These are phyloP conservation scores for Aspergillus cejpii DNA, from an alignment of 2,329 filamentous ascomycete genomes.

Conservation along the genomic window DNA sequence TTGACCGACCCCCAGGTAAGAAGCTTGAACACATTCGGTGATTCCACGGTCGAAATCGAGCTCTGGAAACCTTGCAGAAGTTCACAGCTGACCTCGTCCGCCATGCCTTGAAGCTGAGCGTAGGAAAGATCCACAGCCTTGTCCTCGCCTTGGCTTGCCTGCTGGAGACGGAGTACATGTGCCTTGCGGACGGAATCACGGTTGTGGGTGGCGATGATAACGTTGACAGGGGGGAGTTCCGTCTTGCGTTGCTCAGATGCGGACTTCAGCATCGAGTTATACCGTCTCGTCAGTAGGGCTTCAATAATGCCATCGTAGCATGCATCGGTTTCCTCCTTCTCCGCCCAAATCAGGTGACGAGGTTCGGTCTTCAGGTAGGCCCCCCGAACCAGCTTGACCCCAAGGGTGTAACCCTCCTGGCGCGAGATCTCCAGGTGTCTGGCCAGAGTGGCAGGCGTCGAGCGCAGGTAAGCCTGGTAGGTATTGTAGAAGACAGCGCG, in stretches of 20 bases:
- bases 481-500: constrained; percentile 51
- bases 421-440: constrained; percentile 43
- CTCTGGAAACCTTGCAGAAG: constrained; percentile 43
- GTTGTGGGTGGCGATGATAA: constrained; percentile 57
- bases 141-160: constrained; percentile 42
- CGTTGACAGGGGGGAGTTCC: constrained; percentile 41
- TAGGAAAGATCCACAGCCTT: constrained; percentile 49
- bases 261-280: constrained; percentile 49
- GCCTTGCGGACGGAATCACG: constrained; percentile 48
- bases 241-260: constrained; percentile 34
- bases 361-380: constrained; percentile 49
- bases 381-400: constrained; percentile 49
- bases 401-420: constrained; percentile 45
- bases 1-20: constrained; percentile 55
- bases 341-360: constrained; percentile 42
- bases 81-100: constrained; percentile 72
- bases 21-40: constrained; percentile 52
- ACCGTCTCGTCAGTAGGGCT: constrained; percentile 52
- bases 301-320: constrained; percentile 54
- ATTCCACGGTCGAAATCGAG: constrained; percentile 24
- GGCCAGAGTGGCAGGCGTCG: constrained; percentile 41
- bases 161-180: constrained; percentile 40
- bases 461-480: constrained; percentile 50
- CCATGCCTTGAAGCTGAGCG: constrained; percentile 90
- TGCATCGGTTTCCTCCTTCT: constrained; percentile 43